phyloP scores from a whole-genome alignment of 2,329 filamentous ascomycete genomes.

The Talaromyces sp. region DNA sequence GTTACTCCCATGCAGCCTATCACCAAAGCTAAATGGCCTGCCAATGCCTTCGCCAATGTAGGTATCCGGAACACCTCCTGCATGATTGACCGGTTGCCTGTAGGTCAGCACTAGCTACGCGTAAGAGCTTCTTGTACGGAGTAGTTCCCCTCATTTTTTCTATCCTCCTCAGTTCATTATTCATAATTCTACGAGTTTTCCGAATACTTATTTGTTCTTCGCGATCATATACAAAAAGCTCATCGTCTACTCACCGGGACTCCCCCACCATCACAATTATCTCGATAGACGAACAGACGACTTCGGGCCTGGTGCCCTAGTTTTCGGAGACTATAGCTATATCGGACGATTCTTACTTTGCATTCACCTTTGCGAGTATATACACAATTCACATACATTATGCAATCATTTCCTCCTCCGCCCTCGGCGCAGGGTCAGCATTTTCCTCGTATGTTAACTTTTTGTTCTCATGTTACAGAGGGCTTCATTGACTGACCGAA shows the following conservation, averaged over 20 bases:
- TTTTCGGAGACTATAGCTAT: neutral
- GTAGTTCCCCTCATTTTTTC: neutral
- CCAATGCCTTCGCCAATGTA: slow-evolving; percentile 5
- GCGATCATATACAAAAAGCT: neutral
- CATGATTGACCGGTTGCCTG: neutral
- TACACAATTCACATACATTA: neutral
- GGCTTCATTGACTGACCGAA: neutral
- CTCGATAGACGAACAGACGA: slow-evolving; percentile 4
- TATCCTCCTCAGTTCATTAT: neutral
- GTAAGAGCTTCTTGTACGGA: neutral
- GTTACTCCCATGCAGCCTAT: slow-evolving; percentile 1
- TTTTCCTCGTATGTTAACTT: slow-evolving; percentile 20
- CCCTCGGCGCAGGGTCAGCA: slow-evolving; percentile 18
- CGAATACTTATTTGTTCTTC: neutral
- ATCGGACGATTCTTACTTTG: slow-evolving; percentile 3
- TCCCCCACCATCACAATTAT: neutral
- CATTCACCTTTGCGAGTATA: neutral
- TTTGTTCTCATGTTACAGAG: neutral
- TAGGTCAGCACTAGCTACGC: neutral
- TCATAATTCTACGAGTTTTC: neutral
- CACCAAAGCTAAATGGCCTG: slow-evolving; percentile 3
- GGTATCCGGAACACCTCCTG: neutral
- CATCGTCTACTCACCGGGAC: neutral
- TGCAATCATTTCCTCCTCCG: slow-evolving; percentile 20
- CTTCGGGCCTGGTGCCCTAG: slow-evolving; percentile 11